These are phyloP conservation scores for Fraxinus excelsior DNA, from an alignment of 257 asterid species.

Conservation along the genomic window DNA sequence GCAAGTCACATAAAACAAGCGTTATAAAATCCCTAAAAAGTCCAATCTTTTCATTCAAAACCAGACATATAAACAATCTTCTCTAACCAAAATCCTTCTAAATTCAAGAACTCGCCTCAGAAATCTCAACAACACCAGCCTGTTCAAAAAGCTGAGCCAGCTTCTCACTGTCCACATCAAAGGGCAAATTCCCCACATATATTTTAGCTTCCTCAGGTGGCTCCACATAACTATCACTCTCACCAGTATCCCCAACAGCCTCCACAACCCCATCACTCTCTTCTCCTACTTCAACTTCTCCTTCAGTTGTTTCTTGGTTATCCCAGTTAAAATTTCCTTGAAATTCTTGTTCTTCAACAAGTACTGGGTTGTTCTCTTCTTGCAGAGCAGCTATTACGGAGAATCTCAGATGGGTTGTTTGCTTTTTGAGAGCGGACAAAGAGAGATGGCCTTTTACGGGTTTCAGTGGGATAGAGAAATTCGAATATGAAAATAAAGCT, in stretches of 20 bases:
- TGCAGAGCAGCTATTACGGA: constrained; percentile 52
- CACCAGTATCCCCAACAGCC: constrained; percentile 37
- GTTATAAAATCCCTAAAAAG: background rate
- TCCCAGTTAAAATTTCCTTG: constrained; percentile 36
- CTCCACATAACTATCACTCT: constrained; percentile 37
- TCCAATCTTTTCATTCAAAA: background rate
- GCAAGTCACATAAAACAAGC: constrained; percentile 15
- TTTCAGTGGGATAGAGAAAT: constrained; percentile 39
- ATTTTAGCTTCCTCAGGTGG: constrained; percentile 81
- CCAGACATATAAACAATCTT: background rate
- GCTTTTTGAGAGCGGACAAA: constrained; percentile 35
- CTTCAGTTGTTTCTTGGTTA: constrained; percentile 17
- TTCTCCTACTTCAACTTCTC: constrained; percentile 24
- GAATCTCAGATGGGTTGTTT: constrained; percentile 40
- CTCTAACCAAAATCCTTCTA: background rate
- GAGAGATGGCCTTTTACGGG: constrained; percentile 50
- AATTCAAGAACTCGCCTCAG: constrained; percentile 51
- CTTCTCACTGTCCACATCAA: constrained; percentile 59
- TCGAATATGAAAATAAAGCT: constrained; percentile 40
- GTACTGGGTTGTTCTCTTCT: constrained; percentile 54
- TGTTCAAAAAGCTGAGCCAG: constrained; percentile 71
- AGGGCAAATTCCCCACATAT: constrained; percentile 88
- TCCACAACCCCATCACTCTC: constrained; percentile 32
- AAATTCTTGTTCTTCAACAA: constrained; percentile 40
- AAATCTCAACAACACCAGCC: constrained; percentile 90